phyloP scores from a whole-genome alignment of 2,329 filamentous ascomycete species.

The Lasiodiplodia hormozganensis region DNA sequence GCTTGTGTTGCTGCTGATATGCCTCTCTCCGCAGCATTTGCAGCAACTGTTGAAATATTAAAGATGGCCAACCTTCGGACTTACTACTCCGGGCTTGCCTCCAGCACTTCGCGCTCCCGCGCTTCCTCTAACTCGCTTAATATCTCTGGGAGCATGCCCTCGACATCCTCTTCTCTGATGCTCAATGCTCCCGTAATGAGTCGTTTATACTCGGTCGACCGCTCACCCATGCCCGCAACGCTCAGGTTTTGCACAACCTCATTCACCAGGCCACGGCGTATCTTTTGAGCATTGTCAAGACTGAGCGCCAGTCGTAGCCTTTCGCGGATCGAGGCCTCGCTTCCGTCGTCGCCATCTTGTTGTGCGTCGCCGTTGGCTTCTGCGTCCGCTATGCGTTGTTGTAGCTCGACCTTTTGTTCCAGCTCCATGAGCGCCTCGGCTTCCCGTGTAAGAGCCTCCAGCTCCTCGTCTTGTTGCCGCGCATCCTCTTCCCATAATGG shows the following conservation, averaged over 20 bases:
- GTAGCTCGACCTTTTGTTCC: slow-evolving; percentile 51
- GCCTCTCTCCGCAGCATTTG: neutral
- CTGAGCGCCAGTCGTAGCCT: slow-evolving; percentile 65
- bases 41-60: neutral
- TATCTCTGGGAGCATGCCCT: slow-evolving; percentile 63
- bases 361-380: neutral
- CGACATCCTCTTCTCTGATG: slow-evolving; percentile 68
- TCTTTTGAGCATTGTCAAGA: slow-evolving; percentile 62
- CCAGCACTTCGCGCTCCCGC: slow-evolving; percentile 38
- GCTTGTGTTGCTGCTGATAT: neutral
- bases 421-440: slow-evolving; percentile 52
- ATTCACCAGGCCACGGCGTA: slow-evolving; percentile 67
- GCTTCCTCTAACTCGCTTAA: slow-evolving; percentile 56
- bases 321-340: slow-evolving; percentile 42
- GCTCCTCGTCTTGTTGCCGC: slow-evolving; percentile 44
- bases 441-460: slow-evolving; percentile 47
- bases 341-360: slow-evolving; percentile 16
- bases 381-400: slow-evolving; percentile 37
- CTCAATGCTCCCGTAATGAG: slow-evolving; percentile 73
- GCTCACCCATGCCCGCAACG: slow-evolving; percentile 73
- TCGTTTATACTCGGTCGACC: slow-evolving; percentile 75
- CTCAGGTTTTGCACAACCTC: slow-evolving; percentile 74
- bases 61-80: neutral
- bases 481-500: slow-evolving; percentile 47
- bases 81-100: slow-evolving; percentile 38